Base-by-base conservation (phyloP, 2,329 filamentous ascomycete species). In the Sporothrix schenckii region DNA sequence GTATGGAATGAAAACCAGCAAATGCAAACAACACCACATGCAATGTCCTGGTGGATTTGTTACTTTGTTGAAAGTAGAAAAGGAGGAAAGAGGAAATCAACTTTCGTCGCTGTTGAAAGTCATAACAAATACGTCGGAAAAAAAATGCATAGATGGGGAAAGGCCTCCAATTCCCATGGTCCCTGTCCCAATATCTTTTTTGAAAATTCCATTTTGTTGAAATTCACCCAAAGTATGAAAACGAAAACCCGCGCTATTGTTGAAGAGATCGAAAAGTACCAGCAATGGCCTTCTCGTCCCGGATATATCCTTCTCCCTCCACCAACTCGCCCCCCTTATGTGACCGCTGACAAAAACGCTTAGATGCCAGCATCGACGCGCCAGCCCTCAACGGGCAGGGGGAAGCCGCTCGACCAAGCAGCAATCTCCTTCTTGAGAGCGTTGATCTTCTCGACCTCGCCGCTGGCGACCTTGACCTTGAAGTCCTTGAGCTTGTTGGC, bases 401-500 rank as follows among this genome's bases (percentile, higher is more conserved):
- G 95, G 91, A 97, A 99, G 75, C 87, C 88, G 79, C 86, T 87
- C 79, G 92, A 92, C 94, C 94, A 99, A 65, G 83, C 83, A 61
- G 92, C 86, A 80, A 99, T 93, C 87, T 98, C 94, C 85, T 93
- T 91, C 85, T 90, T 92, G 80, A 97, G 87, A 76, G 86, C 87
- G 80, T 91, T 89, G 83, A 99, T 94, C 85, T 94, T 92, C 72
- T 88, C 82, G 65, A 97, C 86, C 78, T 91, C 87, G 74, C 93
- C 94, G 75, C 86, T 84, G 71, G 91, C 88, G 73, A 97, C 92
- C 88, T 93, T 94, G 80, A 89, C 89, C 87, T 94, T 96, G 91
- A 99, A 98, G 86, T 99, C 95, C 90, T 98, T 98, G 81, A 97
- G 92, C 89, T 96, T 97, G 89, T 98, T 99, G 78, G 92, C 93